phyloP scores from a whole-genome alignment of 768 basidiomycete genomes.

The Pisolithus sp. region DNA sequence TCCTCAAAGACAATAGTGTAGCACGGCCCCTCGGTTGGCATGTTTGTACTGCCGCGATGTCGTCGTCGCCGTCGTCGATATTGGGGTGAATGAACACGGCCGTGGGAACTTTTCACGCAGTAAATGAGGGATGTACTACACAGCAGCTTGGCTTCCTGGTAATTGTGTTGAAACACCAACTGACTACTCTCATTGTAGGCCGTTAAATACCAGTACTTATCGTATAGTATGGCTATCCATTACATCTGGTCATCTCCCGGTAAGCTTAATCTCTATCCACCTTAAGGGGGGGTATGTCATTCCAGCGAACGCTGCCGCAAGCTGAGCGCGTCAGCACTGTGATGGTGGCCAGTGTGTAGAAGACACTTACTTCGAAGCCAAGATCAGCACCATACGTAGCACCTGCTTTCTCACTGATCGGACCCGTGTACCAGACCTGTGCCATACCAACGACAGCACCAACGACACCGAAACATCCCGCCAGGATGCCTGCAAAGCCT shows the following conservation, averaged over 20 bases:
- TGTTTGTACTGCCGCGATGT: constrained; percentile 7
- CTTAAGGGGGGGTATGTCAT: background rate
- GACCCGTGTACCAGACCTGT: constrained; percentile 47
- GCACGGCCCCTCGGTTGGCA: constrained; percentile 55
- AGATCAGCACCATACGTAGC: constrained; percentile 39
- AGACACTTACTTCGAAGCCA: constrained; percentile 42
- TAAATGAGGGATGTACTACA: no score
- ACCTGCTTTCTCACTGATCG: constrained; percentile 38
- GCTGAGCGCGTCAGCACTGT: background rate
- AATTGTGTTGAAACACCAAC: no score
- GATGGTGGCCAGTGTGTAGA: background rate
- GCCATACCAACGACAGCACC: constrained; percentile 51
- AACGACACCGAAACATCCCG: constrained; percentile 39
- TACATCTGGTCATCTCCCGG: background rate
- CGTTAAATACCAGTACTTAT: no score
- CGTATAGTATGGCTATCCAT: no score
- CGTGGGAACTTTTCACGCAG: background rate
- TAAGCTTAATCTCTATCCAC: background rate
- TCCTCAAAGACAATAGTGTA: constrained; percentile 78
- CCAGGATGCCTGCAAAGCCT: constrained; percentile 43
- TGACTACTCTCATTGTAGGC: no score
- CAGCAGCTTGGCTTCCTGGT: no score
- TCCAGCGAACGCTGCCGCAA: background rate
- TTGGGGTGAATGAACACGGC: background rate
- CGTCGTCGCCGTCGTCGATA: constrained; percentile 7